Conservation (phyloP, 1,284 basidiomycete species). For the Heliocybe sulcata region DNA sequence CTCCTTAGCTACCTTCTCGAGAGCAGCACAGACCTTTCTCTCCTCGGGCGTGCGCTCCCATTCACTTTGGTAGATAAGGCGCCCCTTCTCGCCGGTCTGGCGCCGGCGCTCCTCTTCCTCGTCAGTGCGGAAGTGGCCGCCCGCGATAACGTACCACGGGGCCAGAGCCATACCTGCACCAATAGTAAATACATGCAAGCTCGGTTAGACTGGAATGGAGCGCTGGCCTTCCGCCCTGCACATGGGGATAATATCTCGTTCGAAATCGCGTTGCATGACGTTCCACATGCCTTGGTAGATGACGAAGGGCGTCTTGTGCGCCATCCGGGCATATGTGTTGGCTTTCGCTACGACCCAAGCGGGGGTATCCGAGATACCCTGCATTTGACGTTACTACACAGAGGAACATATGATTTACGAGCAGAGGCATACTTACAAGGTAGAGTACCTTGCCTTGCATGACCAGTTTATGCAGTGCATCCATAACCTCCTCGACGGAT, state of each 20-base stretch:
- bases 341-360: constrained; percentile 31
- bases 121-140: constrained; percentile 26
- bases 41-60: constrained; percentile 15
- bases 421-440: constrained; percentile 19
- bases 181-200: neutral
- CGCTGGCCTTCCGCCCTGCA: constrained; percentile 27
- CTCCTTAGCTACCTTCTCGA: constrained; percentile 29
- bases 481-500: constrained; percentile 30
- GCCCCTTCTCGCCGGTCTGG: constrained; percentile 10
- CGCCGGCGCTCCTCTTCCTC: constrained; percentile 21
- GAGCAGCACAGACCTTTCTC: constrained; percentile 9
- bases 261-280: constrained; percentile 36
- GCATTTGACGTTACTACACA: constrained; percentile 9
- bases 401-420: neutral
- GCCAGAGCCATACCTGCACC: constrained; percentile 29
- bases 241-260: constrained; percentile 51
- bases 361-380: constrained; percentile 29
- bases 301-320: constrained; percentile 40
- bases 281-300: constrained; percentile 52
- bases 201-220: neutral
- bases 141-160: constrained; percentile 32
- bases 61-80: constrained; percentile 3
- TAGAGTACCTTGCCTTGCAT: constrained; percentile 30
- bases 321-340: constrained; percentile 28
- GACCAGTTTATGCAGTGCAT: constrained; percentile 25